Evolutionary conservation across 768 basidiomycete species (phyloP), one percentile per base, ranked within the genome.

Genomic region (button mushroom (Agaricus bisporus)): DNA sequence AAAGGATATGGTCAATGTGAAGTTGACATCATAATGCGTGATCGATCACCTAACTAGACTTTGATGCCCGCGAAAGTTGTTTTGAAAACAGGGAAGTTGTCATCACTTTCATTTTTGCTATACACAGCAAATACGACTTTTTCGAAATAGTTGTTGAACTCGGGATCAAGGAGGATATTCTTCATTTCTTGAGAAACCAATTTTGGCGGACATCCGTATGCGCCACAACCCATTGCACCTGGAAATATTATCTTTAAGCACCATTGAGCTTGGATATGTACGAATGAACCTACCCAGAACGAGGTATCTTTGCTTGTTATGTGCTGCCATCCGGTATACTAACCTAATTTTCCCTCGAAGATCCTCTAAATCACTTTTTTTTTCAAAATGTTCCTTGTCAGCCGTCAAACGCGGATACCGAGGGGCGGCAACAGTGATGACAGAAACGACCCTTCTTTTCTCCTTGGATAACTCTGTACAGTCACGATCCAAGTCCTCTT

Each of bases 141-240:
- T 28, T 61, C 55, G 57, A 77, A 76, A 65, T 71, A 70, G 2
- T 72, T 72, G n/a, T 62, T 64, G 60, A 77, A 77, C 52, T 78
- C 76, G 6, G 61, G 54, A 35, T 74, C 71, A 12, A 70, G 59
- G 9, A 77, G 63, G 22, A 73, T 70, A 6, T 56, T 58, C 48
- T 69, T 73, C 76, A 76, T 76, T 58, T 73, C 66, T 8, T 63
- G 54, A 2, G 75, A 73, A 12, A 76, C 75, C 26, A 70, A 61
- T 4, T 57, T 57, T 2, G 75, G 68, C 9, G 75, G 75, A 56
- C 73, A 75, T 5, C 36, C 53, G 54, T 76, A 77, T 1, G 68
- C 73, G 7, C 75, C 75, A 52, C 74, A 76, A 0, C 75, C 75
- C 65, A 77, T 72, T 7, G 74, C 74, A 56, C 72, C 74, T 73